phyloP scores from a whole-genome alignment of 2,329 filamentous ascomycete genomes.

The Lachnellula arida region DNA sequence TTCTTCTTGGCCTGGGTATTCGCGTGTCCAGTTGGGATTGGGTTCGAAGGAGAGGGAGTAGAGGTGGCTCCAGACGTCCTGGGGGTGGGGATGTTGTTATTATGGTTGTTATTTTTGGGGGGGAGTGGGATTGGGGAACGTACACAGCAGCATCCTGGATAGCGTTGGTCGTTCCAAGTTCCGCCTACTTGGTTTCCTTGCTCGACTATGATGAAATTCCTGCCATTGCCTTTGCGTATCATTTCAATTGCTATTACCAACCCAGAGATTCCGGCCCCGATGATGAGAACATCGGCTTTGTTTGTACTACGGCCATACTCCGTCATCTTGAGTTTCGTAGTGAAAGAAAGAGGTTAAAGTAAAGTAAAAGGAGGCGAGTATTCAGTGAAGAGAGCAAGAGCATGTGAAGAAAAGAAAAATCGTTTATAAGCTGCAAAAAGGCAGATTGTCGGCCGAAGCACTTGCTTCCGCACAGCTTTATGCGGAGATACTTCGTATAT shows the following conservation, averaged over 20 bases:
- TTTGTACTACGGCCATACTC: slow-evolving; percentile 21
- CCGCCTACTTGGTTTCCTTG: slow-evolving; percentile 39
- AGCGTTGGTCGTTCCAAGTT: slow-evolving; percentile 51
- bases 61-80: slow-evolving; percentile 44
- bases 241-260: slow-evolving; percentile 40
- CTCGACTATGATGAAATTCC: slow-evolving; percentile 40
- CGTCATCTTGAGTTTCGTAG: slow-evolving; percentile 5
- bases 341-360: background rate
- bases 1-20: slow-evolving; percentile 57
- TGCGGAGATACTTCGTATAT: background rate
- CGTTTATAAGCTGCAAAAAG: no score
- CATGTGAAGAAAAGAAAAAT: no score
- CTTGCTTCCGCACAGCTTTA: background rate
- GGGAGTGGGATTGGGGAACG: slow-evolving; percentile 23
- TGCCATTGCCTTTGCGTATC: slow-evolving; percentile 39
- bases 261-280: slow-evolving; percentile 39
- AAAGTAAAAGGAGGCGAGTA: background rate
- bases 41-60: slow-evolving; percentile 57
- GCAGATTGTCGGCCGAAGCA: no score
- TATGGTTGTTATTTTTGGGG: background rate
- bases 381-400: no score
- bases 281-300: slow-evolving; percentile 36
- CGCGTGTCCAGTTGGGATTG: slow-evolving; percentile 51
- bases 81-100: background rate
- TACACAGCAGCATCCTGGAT: slow-evolving; percentile 52